Percentiles rank a stretch among this genome's conserved stretches.
phyloP scores from a whole-genome alignment of 192 early-diverging fungal genomes.

The Linnemannia zychae region DNA sequence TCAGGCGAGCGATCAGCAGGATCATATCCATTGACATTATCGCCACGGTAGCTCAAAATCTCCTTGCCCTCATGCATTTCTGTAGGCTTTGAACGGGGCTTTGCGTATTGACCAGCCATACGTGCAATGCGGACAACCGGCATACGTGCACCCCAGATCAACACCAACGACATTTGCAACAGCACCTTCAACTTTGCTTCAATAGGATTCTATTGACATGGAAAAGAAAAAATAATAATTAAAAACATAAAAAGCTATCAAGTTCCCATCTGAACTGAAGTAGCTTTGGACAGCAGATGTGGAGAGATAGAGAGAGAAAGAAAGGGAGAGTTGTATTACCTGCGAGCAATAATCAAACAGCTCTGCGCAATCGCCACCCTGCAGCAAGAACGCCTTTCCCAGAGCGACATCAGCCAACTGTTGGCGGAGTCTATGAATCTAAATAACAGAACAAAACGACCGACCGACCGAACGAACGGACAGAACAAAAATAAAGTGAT shows the following conservation, averaged over 20 bases:
- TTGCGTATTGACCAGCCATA: conserved; percentile 98
- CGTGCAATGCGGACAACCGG: conserved; percentile 95
- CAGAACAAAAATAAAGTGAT: not conserved
- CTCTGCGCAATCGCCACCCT: conserved; percentile 99
- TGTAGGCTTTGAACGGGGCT: conserved; percentile 92
- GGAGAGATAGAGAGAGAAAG: not conserved
- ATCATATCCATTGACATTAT: conserved; percentile 96
- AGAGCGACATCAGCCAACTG: conserved; percentile 91
- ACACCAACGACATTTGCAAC: conserved; percentile 96
- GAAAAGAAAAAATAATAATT: not conserved
- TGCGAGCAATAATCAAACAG: conserved; percentile 95
- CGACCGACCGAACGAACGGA: not conserved
- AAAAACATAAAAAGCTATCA: not conserved
- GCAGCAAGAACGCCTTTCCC: conserved; percentile 91
- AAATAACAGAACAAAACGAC: not conserved
- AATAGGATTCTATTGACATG: conserved; percentile 74
- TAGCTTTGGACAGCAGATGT: not conserved
- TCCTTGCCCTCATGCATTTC: conserved; percentile 86
- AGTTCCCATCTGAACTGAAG: not conserved
- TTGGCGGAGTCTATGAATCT: conserved; percentile 83
- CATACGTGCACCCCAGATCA: conserved; percentile 92
- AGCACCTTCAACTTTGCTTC: conserved; percentile 96
- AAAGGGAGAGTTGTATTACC: conserved; percentile 50
- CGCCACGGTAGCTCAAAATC: conserved; percentile 91
- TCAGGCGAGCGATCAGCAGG: conserved; percentile 88